A percentile compares a stretch with the other conserved stretches of the same genome.
Evolutionary conservation across 257 asterid genomes (phyloP).

Genomic region (Cordia subcordata): DNA sequence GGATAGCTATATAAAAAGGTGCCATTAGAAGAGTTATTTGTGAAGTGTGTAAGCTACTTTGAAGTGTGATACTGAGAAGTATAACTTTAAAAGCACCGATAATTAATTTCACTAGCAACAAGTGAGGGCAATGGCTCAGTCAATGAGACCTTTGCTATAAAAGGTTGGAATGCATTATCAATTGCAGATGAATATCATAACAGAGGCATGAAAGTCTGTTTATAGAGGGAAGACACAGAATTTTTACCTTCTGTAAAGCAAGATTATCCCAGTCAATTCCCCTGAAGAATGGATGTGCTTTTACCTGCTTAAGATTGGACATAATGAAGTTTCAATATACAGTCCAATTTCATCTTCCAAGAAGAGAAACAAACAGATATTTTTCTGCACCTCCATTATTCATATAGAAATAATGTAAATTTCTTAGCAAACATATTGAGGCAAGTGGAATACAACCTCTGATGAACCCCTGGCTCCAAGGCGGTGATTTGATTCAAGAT

Average conservation of each 20-base stretch:
- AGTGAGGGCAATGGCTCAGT: background rate
- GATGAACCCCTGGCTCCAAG: constrained; percentile 89
- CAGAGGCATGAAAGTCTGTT: background rate
- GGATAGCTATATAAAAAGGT: background rate
- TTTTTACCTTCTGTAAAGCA: constrained; percentile 62
- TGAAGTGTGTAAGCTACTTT: background rate
- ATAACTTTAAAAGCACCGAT: no score
- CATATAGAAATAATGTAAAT: background rate
- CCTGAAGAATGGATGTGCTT: constrained; percentile 72
- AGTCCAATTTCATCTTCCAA: background rate
- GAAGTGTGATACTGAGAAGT: no score
- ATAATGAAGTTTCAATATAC: constrained; percentile 10
- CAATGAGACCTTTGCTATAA: background rate
- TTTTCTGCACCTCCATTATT: background rate
- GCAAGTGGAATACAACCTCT: constrained; percentile 47
- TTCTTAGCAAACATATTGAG: background rate
- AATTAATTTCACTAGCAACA: no score
- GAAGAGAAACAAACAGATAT: background rate
- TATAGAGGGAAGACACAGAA: background rate
- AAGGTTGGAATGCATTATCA: no score
- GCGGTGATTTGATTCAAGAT: constrained; percentile 76
- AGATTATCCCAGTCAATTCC: constrained; percentile 98
- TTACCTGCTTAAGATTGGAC: constrained; percentile 53
- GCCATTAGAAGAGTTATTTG: background rate
- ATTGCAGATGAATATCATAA: no score